These are phyloP conservation scores for Zasmidium citrigriseum DNA, from an alignment of 2,329 filamentous ascomycete species.

Conservation along the genomic window DNA sequence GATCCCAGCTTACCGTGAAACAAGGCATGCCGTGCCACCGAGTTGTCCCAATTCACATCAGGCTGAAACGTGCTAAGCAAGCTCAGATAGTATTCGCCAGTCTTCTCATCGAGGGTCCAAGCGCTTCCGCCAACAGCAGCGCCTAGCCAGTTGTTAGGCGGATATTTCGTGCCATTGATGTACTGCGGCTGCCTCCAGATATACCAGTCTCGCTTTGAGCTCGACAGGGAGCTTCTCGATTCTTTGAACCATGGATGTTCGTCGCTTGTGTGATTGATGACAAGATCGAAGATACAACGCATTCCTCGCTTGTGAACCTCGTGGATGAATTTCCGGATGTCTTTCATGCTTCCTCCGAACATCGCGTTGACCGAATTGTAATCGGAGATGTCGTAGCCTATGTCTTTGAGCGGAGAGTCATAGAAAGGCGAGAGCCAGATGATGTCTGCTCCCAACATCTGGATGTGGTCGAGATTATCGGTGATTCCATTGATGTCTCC, in stretches of 20 bases:
- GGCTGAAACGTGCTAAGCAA: too few species aligned
- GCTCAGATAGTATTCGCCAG: too few species aligned
- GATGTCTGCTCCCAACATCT: constrained; percentile 59
- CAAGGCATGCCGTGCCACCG: constrained; percentile 24
- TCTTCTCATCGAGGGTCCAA: too few species aligned
- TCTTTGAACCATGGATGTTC: too few species aligned
- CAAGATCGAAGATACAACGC: not conserved
- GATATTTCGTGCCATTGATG: too few species aligned
- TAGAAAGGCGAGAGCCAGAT: constrained; percentile 66
- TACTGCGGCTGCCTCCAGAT: too few species aligned
- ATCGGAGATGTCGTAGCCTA: constrained; percentile 53
- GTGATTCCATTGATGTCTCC: constrained; percentile 67
- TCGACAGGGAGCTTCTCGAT: too few species aligned
- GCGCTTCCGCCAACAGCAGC: too few species aligned
- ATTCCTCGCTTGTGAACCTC: not conserved
- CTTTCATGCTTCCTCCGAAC: constrained; percentile 47
- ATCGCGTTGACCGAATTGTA: constrained; percentile 48
- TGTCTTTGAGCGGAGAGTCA: constrained; percentile 47
- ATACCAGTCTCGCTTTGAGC: too few species aligned
- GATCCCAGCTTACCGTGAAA: too few species aligned
- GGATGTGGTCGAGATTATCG: constrained; percentile 61
- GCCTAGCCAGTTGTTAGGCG: constrained; percentile 48
- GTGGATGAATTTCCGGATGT: constrained; percentile 46
- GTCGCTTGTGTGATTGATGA: not conserved
- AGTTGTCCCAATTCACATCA: too few species aligned